A percentile compares a stretch with the other conserved stretches of the same genome.
Conservation (phyloP, 2,329 filamentous ascomycete species). For the Curvularia spicifera region DNA sequence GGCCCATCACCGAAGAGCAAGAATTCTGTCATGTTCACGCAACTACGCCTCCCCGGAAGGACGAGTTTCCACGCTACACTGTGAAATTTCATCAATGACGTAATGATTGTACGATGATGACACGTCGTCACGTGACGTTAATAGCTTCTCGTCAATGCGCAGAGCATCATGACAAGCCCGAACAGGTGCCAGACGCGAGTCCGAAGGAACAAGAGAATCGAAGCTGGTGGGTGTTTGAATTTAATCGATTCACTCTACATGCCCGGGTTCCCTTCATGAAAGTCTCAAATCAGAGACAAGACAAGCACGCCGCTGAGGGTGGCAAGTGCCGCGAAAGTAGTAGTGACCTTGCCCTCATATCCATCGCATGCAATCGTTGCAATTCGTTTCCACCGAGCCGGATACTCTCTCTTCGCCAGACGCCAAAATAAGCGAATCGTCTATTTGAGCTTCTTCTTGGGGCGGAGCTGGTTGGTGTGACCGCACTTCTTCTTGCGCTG, state of each 20-base stretch:
- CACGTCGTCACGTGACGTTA: conserved; percentile 16
- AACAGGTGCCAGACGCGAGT: neutral
- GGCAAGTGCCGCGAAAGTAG: conserved; percentile 31
- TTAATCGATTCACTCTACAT: conserved; percentile 48
- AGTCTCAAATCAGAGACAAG: conserved; percentile 35
- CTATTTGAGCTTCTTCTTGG: conserved; percentile 99
- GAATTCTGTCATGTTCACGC: neutral
- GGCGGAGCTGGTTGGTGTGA: conserved; percentile 99
- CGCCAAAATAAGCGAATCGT: conserved; percentile 51
- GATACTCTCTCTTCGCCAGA: conserved; percentile 39
- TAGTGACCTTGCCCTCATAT: conserved; percentile 36
- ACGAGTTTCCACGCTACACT: neutral
- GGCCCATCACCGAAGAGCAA: neutral
- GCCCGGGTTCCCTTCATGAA: conserved; percentile 34
- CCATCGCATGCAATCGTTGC: conserved; percentile 43
- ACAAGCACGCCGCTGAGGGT: conserved; percentile 34
- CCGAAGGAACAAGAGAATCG: neutral
- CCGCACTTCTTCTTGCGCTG: conserved; percentile 93
- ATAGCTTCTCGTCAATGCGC: neutral
- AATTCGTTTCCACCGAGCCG: conserved; percentile 39
- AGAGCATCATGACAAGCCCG: neutral
- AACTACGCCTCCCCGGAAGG: neutral
- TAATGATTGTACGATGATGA: conserved; percentile 9
- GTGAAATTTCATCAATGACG: conserved; percentile 5
- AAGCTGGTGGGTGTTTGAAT: conserved; percentile 27